Percentiles rank a stretch among this genome's conserved stretches.
Conservation (phyloP, 225 moss, liverwort and hornwort species). For the Physcomitrellopsis africana region DNA sequence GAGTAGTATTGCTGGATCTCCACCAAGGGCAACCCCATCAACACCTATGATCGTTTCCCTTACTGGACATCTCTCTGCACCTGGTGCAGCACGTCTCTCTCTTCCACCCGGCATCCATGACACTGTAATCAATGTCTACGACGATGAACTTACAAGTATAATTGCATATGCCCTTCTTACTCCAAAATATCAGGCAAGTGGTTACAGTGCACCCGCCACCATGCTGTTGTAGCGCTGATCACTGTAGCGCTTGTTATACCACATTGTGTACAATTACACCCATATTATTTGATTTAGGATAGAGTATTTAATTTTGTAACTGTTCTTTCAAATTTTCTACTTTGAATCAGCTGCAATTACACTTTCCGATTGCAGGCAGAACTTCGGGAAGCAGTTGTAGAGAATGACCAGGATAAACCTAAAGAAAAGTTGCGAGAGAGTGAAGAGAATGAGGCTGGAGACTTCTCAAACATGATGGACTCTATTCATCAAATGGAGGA, state of each 20-base stretch:
- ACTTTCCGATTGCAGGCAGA: conserved; percentile 40
- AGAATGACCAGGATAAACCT: conserved; percentile 64
- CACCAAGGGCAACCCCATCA: conserved; percentile 45
- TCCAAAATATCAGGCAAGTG: conserved; percentile 72
- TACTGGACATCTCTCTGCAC: conserved; percentile 60
- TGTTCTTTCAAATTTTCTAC: neutral
- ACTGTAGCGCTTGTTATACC: neutral
- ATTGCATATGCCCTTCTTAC: conserved; percentile 88
- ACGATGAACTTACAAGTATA: conserved; percentile 89
- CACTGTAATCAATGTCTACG: conserved; percentile 70
- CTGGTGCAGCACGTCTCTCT: conserved; percentile 69
- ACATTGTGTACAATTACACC: neutral
- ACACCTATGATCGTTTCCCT: conserved; percentile 56
- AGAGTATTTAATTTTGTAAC: neutral
- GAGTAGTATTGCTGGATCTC: conserved; percentile 64
- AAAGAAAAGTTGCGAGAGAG: conserved; percentile 63
- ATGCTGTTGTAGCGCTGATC: neutral
- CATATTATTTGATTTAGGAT: neutral
- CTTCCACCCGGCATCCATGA: conserved; percentile 68
- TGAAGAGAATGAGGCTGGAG: conserved; percentile 45
- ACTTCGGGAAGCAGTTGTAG: conserved; percentile 57
- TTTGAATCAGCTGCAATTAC: conserved; percentile 5
- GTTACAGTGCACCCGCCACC: conserved; percentile 7
- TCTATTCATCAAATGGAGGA: conserved; percentile 45
- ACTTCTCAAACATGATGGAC: conserved; percentile 38